Base-by-base conservation (phyloP, 2,329 filamentous ascomycete genomes). In the Penicillium sp. region DNA sequence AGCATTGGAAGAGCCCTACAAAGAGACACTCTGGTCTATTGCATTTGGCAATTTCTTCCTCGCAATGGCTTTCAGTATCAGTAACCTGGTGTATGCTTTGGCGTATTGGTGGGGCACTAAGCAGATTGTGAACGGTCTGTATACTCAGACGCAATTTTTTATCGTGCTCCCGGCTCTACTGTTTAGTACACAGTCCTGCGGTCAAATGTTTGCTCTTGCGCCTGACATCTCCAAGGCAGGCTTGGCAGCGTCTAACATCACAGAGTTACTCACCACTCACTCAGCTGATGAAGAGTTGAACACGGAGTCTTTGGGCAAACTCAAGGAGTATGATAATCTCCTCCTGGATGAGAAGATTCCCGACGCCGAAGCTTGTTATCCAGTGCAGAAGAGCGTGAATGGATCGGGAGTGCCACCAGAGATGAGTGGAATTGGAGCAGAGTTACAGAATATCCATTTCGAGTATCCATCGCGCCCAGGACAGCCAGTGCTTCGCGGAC, bases 101-200 rank as follows among this genome's bases (percentile, higher is more conserved):
- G 87, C 89, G 0, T 92, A 91, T 75, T 93, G 89, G 88, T 92
- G 89, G 88, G 90, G 89, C 1, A 84, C 88, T 0, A 87, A 84
- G 65, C 84, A 87, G 64, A 90, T 92, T 61, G 83, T 86, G 48
- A 80, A 83, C 39, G 88, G 89, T 2, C 75, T 85, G 54, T 89
- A 89, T 65, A 83, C 84, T 50, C 85, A 86, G 41, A 83, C 89
- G 20, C 75, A 85, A 52, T 92, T 92, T 75, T 89, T 92, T 73
- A 89, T 90, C 65, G 87, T 92, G 5, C 79, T 91, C 10, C 81
- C 89, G 1, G 82, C 88, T 11, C 83, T 92, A 67, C 81, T 93
- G 1, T 86, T 92, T 43, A 88, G 86, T 55, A 89, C 90, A 0
- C 88, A 90, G 75, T 81, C 88, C 4, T 90, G 88, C 79, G 87